Percentiles rank a stretch among this genome's conserved stretches.
Conservation (phyloP, 129 eudicot genomes). For the Escallonia rubra region DNA sequence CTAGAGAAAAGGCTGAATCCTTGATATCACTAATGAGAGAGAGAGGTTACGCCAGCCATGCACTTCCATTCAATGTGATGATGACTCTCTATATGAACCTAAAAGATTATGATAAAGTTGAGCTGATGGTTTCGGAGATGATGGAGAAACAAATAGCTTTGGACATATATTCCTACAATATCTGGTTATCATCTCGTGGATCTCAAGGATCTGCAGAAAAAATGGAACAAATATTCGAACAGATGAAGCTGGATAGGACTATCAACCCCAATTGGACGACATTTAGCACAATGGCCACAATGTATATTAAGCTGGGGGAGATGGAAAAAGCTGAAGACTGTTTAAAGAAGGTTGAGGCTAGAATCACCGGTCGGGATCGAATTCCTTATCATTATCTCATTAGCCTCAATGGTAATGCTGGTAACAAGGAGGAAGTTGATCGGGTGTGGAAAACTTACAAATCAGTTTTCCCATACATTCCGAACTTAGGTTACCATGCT, state of each 20-base stretch:
- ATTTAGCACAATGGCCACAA: constrained; percentile 54
- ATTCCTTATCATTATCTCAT: constrained; percentile 67
- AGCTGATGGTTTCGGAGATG: constrained; percentile 50
- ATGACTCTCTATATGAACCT: constrained; percentile 79
- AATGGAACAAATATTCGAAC: constrained; percentile 52
- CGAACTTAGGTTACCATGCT: constrained; percentile 66
- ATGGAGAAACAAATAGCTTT: constrained; percentile 41
- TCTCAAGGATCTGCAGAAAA: constrained; percentile 49
- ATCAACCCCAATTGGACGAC: constrained; percentile 69
- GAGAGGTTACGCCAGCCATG: constrained; percentile 34
- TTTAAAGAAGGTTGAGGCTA: constrained; percentile 44
- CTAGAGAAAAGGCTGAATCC: constrained; percentile 66
- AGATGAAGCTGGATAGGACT: constrained; percentile 42
- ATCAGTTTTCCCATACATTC: constrained; percentile 40
- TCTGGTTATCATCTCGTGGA: constrained; percentile 70
- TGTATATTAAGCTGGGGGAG: constrained; percentile 43
- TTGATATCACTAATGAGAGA: constrained; percentile 44
- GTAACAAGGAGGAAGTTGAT: constrained; percentile 58
- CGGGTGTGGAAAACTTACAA: constrained; percentile 62
- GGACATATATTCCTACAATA: constrained; percentile 68
- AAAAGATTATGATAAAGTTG: constrained; percentile 56
- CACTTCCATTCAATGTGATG: constrained; percentile 78
- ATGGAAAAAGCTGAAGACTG: constrained; percentile 51
- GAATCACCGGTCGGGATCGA: constrained; percentile 48
- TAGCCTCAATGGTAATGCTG: constrained; percentile 48